Evolutionary conservation across 2,329 filamentous ascomycete species (phyloP), one percentile per base, ranked within the genome.

Genomic region (Penicillium sp.): DNA sequence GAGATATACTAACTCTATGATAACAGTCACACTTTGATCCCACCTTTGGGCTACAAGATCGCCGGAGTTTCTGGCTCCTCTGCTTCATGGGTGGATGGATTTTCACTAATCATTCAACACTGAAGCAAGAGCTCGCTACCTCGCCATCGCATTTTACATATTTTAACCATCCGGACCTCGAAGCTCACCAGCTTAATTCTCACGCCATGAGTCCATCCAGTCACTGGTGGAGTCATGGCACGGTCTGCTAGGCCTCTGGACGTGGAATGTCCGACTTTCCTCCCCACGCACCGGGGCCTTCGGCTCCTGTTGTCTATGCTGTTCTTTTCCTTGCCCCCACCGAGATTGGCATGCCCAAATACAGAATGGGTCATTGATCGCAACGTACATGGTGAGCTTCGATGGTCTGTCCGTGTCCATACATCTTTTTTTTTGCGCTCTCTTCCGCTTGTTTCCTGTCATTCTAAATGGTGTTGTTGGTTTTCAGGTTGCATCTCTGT

Each of bases 51-150:
- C 46, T 97, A 94, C 76, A 90, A 82, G 61, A 88, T 97, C 68
- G 92, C 90, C 57, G 94, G 94, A 55, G 82, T 97, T 59, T 89
- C 90, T 10, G 94, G 94, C 53, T 90, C 89, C 48, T 90, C 86
- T 67, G 91, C 82, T 36, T 71, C 83, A 46, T 96, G 91, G 91
- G 77, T 97, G 21, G 91, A 96, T 71, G 89, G 90, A 4, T 91
- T 97, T 71, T 88, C 90, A 8, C 80, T 96, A 53, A 86, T 97
- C 66, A 89, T 92, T 65, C 86, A 85, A 45, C 82, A 86, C 64
- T 91, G 74, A 84, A 22, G 49, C 36, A 14, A 18, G 24, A 9
- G n/a, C 10, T 31, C 34, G 22, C 16, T 27, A 10, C 21, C 16
- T 46, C 47, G 5, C 29, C 31, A 22, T 24, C 21, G 24, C 11